Percentiles rank a stretch among this genome's conserved stretches.
phyloP scores from a whole-genome alignment of 2,329 filamentous ascomycete species.

The Xylariales sp. region DNA sequence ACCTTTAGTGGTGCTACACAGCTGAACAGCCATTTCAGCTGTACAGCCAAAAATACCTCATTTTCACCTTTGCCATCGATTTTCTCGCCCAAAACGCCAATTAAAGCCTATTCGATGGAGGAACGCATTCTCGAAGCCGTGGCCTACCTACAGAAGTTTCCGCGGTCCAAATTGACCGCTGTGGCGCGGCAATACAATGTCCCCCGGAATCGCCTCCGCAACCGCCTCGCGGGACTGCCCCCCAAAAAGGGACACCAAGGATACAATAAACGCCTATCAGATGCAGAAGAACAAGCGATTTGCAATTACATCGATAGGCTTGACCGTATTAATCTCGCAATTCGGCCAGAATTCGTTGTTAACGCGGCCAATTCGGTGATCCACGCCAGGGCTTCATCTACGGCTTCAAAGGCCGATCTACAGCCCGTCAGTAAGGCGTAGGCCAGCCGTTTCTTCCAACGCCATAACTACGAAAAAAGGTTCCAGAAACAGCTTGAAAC shows the following conservation, averaged over 20 bases:
- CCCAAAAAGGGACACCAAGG: background rate
- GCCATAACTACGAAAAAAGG: background rate
- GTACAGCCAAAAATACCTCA: background rate
- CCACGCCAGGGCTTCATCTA: background rate
- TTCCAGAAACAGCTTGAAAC: slow-evolving; percentile 1
- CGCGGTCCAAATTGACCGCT: background rate
- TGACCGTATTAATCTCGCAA: background rate
- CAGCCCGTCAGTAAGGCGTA: background rate
- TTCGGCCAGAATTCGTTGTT: background rate
- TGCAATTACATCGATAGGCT: slow-evolving; percentile 2
- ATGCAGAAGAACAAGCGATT: background rate
- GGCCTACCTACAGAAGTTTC: background rate
- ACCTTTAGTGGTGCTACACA: no score
- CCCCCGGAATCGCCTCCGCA: background rate
- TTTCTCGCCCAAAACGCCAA: no score
- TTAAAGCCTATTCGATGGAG: no score
- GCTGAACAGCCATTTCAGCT: background rate
- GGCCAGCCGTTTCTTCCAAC: slow-evolving; percentile 1
- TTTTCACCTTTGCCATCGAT: no score
- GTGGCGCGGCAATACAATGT: background rate
- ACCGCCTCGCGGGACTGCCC: background rate
- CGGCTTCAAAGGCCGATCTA: background rate
- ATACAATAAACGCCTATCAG: background rate
- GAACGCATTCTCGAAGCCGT: background rate
- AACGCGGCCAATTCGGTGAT: background rate